These are phyloP conservation scores for Prunus mira DNA, from an alignment of 306 rosid species.

Conservation along the genomic window DNA sequence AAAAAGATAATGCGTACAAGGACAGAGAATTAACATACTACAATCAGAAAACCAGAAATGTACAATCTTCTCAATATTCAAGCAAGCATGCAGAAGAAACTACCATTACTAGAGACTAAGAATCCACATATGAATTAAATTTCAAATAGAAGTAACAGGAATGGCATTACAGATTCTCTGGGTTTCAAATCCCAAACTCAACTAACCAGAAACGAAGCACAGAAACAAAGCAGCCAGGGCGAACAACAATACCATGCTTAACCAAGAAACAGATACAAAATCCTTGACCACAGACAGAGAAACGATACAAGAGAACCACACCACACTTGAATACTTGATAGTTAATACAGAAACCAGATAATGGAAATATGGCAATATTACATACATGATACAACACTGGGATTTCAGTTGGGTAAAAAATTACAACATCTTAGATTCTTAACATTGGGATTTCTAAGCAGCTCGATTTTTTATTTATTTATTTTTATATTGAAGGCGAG, in stretches of 20 bases:
- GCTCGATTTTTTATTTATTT: too few species aligned
- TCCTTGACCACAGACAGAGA: not conserved
- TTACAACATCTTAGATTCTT: constrained; percentile 6
- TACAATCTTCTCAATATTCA: not conserved
- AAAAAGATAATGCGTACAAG: not conserved
- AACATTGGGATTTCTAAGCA: too few species aligned
- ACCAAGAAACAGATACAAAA: not conserved
- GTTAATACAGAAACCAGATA: constrained; percentile 2
- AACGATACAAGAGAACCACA: not conserved
- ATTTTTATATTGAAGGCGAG: too few species aligned
- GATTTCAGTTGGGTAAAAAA: not conserved
- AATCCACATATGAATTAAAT: not conserved
- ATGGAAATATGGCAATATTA: not conserved
- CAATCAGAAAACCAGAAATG: not conserved
- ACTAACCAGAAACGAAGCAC: not conserved
- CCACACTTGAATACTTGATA: not conserved
- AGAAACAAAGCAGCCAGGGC: not conserved
- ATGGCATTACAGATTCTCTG: not conserved
- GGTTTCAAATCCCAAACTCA: not conserved
- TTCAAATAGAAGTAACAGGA: not conserved
- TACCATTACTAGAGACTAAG: not conserved
- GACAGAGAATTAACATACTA: not conserved
- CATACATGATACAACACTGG: constrained; percentile 4
- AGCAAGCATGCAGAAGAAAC: not conserved
- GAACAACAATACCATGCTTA: not conserved